Evolutionary conservation across 805 yeast genomes (phyloP).

Genomic region (Yamadazyma ubonensis): DNA sequence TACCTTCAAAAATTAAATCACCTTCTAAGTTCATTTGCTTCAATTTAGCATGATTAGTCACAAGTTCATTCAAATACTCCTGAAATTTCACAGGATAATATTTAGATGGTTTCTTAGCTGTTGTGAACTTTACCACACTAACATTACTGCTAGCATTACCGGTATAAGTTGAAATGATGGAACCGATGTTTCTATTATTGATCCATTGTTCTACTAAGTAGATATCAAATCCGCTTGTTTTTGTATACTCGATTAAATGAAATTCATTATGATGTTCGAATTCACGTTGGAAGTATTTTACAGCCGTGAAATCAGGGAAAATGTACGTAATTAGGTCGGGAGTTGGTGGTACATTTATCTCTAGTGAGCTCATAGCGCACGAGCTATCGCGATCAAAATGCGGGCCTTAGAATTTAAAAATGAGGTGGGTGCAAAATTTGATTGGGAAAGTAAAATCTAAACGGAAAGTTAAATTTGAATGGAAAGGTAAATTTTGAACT

Average conservation of each 20-base stretch:
- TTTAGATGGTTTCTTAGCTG: constrained; percentile 45
- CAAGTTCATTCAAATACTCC: constrained; percentile 63
- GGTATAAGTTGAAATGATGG: constrained; percentile 77
- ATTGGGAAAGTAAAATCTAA: too few species aligned
- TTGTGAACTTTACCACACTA: constrained; percentile 55
- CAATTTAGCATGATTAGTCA: constrained; percentile 64
- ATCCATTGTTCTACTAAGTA: constrained; percentile 97
- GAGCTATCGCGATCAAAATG: too few species aligned
- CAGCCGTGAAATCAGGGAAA: constrained; percentile 60
- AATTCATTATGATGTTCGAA: constrained; percentile 32
- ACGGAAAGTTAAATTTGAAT: too few species aligned
- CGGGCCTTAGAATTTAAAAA: too few species aligned
- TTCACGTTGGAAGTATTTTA: constrained; percentile 45
- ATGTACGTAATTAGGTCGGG: constrained; percentile 35
- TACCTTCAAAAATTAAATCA: too few species aligned
- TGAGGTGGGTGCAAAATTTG: too few species aligned
- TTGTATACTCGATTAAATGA: constrained; percentile 45
- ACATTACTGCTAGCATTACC: constrained; percentile 73
- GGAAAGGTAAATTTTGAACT: too few species aligned
- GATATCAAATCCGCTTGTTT: constrained; percentile 74
- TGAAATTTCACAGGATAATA: constrained; percentile 54
- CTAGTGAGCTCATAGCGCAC: too few species aligned
- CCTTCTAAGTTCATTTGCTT: constrained; percentile 54
- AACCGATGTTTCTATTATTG: constrained; percentile 61
- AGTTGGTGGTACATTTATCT: too few species aligned